These are phyloP conservation scores for Boletus rex-veris DNA, from an alignment of 768 basidiomycete species.

Conservation along the genomic window DNA sequence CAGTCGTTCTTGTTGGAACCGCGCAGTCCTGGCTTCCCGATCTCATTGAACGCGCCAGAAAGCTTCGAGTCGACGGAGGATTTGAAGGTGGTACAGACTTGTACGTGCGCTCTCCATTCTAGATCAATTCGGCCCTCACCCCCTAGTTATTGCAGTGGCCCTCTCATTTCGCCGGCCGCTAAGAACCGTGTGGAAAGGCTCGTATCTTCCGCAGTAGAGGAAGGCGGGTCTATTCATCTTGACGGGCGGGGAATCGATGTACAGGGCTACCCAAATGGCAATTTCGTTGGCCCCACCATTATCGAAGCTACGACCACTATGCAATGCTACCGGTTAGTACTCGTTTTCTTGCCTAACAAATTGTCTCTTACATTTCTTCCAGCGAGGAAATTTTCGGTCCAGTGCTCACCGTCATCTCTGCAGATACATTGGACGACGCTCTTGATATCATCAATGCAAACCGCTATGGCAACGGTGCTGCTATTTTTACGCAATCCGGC, in stretches of 20 bases:
- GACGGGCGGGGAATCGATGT: slow-evolving; percentile 77
- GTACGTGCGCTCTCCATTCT: slow-evolving; percentile 35
- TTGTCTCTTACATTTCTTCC: slow-evolving; percentile 2
- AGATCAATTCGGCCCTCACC: not conserved
- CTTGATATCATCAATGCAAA: slow-evolving; percentile 87
- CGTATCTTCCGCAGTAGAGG: slow-evolving; percentile 67
- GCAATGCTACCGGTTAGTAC: slow-evolving; percentile 78
- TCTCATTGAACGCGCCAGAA: slow-evolving; percentile 74
- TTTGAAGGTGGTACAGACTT: slow-evolving; percentile 86
- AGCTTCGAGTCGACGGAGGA: slow-evolving; percentile 82
- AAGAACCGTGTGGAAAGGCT: slow-evolving; percentile 73
- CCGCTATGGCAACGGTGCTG: slow-evolving; percentile 89
- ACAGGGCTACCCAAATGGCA: slow-evolving; percentile 77
- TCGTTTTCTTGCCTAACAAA: not conserved
- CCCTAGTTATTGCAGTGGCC: slow-evolving; percentile 46
- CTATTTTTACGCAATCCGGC: slow-evolving; percentile 95
- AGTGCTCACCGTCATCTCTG: slow-evolving; percentile 72
- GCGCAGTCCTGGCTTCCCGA: slow-evolving; percentile 81
- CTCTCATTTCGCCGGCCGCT: slow-evolving; percentile 78
- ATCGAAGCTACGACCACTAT: slow-evolving; percentile 80
- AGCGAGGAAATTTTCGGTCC: slow-evolving; percentile 98
- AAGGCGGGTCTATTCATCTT: slow-evolving; percentile 84
- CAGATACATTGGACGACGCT: slow-evolving; percentile 86
- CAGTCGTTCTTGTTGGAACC: slow-evolving; percentile 80
- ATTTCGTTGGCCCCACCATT: slow-evolving; percentile 93